phyloP scores from a whole-genome alignment of 202 grass and related monocot genomes.

The Zoysia matrella region DNA sequence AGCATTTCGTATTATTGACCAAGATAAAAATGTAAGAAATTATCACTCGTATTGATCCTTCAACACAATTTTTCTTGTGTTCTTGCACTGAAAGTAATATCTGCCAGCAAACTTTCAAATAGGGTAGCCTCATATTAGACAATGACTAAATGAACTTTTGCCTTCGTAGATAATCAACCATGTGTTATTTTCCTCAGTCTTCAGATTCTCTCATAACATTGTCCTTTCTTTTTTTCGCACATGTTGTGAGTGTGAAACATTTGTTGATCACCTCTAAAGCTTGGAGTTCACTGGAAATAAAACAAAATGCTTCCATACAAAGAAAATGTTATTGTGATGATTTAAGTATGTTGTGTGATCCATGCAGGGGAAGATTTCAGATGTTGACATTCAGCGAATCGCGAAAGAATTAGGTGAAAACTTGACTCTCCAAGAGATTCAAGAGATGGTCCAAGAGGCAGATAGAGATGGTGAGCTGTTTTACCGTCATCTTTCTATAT shows the following conservation, averaged over 20 bases:
- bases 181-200: background rate
- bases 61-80: background rate
- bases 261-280: background rate
- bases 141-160: background rate
- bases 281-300: background rate
- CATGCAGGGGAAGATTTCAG: conserved; percentile 79
- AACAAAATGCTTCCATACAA: background rate
- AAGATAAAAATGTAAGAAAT: conserved; percentile 79
- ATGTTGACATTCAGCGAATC: conserved; percentile 75
- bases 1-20: conserved; percentile 86
- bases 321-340: background rate
- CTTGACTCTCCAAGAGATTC: conserved; percentile 78
- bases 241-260: background rate
- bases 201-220: background rate
- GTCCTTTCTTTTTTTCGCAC: too few relatives aligned
- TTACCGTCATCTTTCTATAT: background rate
- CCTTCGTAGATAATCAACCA: background rate
- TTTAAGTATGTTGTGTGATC: background rate
- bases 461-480: conserved; percentile 63
- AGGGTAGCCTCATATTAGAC: background rate
- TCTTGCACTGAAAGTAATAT: background rate
- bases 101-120: background rate
- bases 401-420: conserved; percentile 77
- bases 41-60: conserved; percentile 6
- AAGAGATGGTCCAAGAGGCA: conserved; percentile 83